Evolutionary conservation across 345 rosid genomes (phyloP).

Genomic region (Salix udensis): DNA sequence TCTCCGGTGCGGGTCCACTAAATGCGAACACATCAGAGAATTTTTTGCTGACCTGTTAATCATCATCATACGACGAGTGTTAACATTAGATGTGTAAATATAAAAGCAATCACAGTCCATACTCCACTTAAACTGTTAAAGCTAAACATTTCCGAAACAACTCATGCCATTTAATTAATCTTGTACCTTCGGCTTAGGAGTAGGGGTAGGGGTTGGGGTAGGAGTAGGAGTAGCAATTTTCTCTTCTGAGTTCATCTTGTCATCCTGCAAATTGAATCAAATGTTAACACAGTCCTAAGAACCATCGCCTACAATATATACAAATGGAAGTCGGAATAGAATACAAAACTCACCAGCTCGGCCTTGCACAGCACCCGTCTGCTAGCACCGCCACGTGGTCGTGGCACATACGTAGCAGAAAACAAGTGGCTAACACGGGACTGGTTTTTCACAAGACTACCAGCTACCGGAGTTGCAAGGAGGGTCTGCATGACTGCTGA

Average conservation of each 20-base stretch:
- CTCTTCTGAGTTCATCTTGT: neutral
- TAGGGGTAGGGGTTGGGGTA: neutral
- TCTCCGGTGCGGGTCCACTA: slow-evolving; percentile 85
- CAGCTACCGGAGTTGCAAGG: slow-evolving; percentile 30
- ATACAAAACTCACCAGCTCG: slow-evolving; percentile 25
- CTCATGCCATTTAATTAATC: no score
- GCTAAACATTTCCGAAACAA: no score
- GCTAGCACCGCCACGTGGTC: slow-evolving; percentile 22
- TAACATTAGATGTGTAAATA: neutral
- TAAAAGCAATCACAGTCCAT: neutral
- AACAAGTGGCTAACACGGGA: slow-evolving; percentile 17
- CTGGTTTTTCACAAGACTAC: neutral
- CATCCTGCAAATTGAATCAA: neutral
- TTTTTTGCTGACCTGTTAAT: slow-evolving; percentile 45
- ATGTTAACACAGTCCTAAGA: no score
- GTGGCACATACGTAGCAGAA: slow-evolving; percentile 16
- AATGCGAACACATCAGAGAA: slow-evolving; percentile 64
- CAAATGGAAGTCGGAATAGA: neutral
- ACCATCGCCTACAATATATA: neutral
- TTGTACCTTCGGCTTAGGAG: slow-evolving; percentile 3
- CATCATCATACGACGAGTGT: no score
- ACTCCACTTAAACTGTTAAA: neutral
- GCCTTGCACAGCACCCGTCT: slow-evolving; percentile 42
- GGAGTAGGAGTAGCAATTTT: slow-evolving; percentile 1
- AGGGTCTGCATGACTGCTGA: slow-evolving; percentile 41